phyloP scores from a whole-genome alignment of 345 rosid species.

The Salix arbutifolia region DNA sequence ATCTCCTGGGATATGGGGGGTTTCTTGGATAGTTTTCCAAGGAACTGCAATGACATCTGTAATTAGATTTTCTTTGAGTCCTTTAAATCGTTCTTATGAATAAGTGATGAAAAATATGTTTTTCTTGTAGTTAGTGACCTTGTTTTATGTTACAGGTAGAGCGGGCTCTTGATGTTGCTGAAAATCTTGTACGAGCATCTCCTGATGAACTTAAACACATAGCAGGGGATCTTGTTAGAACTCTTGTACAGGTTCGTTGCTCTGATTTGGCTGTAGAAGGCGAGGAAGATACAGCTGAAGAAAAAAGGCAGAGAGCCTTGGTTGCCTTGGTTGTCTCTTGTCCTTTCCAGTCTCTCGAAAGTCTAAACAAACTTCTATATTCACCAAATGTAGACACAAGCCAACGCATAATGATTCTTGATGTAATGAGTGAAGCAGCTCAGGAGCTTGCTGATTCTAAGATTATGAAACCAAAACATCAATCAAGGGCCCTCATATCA shows the following conservation, averaged over 20 bases:
- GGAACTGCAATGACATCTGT: neutral
- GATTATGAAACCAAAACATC: slow-evolving; percentile 49
- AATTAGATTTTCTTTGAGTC: neutral
- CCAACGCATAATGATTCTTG: slow-evolving; percentile 96
- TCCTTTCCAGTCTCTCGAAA: slow-evolving; percentile 74
- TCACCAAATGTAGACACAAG: slow-evolving; percentile 84
- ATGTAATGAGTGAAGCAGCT: slow-evolving; percentile 90
- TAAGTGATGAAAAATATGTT: neutral
- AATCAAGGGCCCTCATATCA: slow-evolving; percentile 49
- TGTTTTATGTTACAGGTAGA: slow-evolving; percentile 56
- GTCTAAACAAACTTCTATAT: slow-evolving; percentile 58
- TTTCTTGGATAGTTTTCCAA: too few relatives aligned
- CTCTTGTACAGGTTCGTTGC: slow-evolving; percentile 87
- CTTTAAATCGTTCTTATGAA: neutral
- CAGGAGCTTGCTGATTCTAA: slow-evolving; percentile 77
- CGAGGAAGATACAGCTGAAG: slow-evolving; percentile 96
- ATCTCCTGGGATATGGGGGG: neutral
- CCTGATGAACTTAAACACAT: slow-evolving; percentile 82
- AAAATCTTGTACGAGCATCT: slow-evolving; percentile 88
- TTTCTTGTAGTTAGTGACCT: neutral
- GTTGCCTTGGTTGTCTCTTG: slow-evolving; percentile 69
- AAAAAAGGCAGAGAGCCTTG: slow-evolving; percentile 84
- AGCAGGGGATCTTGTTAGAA: slow-evolving; percentile 74
- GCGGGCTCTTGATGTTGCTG: slow-evolving; percentile 76
- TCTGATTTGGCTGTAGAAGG: slow-evolving; percentile 82